Percentiles rank a stretch among this genome's conserved stretches.
Evolutionary conservation across 345 rosid species (phyloP).

Genomic region (Erodium maritimum): DNA sequence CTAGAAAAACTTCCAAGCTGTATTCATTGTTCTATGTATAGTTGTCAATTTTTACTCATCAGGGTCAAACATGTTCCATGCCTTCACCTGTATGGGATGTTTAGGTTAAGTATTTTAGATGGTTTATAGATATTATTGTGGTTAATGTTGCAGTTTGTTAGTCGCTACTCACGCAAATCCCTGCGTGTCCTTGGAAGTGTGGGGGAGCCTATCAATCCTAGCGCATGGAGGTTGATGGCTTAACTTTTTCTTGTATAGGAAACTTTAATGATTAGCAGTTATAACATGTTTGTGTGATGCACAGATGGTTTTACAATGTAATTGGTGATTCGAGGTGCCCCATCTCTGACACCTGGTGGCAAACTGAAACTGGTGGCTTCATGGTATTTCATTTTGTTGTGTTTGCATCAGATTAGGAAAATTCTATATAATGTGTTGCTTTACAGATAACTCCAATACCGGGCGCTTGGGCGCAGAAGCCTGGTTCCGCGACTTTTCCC

Average conservation of each 20-base stretch:
- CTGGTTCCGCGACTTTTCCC: conserved; percentile 99
- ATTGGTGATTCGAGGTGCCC: conserved; percentile 91
- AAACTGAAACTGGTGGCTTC: conserved; percentile 98
- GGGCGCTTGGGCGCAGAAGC: conserved; percentile 99
- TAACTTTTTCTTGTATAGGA: neutral
- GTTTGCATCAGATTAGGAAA: no score
- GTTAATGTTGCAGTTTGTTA: conserved; percentile 51
- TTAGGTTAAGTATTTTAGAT: neutral
- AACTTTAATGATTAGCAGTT: neutral
- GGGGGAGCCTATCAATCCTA: conserved; percentile 99
- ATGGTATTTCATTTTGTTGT: conserved; percentile 36
- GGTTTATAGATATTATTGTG: conserved; percentile 8
- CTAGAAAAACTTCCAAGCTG: neutral
- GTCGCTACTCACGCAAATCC: conserved; percentile 77
- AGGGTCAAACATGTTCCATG: neutral
- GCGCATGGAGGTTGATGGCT: conserved; percentile 84
- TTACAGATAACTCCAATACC: conserved; percentile 91
- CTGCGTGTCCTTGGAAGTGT: conserved; percentile 93
- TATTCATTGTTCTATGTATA: neutral
- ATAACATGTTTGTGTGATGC: conserved; percentile 10
- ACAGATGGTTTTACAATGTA: conserved; percentile 88
- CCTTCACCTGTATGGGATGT: neutral
- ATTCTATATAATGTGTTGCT: conserved; percentile 1
- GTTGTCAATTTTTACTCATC: neutral
- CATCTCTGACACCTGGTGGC: conserved; percentile 99